Evolutionary conservation across 129 eudicot species (phyloP).

Genomic region (Oenanthe sinensis): DNA sequence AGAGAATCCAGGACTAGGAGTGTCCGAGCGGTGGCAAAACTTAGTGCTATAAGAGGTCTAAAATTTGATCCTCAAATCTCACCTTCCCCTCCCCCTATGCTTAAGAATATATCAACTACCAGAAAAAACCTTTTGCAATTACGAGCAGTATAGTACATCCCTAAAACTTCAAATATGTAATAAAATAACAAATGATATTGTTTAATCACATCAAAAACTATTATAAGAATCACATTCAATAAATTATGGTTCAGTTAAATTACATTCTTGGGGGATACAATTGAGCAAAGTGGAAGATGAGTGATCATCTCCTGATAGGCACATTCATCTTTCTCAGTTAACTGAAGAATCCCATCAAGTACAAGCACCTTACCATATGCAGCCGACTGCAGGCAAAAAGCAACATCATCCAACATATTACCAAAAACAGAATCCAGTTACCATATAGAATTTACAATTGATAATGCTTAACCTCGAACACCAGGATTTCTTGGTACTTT

Average conservation of each 20-base stretch:
- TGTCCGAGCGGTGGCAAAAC: not conserved
- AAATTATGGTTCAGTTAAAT: not conserved
- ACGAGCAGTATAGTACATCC: not conserved
- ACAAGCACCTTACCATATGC: constrained; percentile 84
- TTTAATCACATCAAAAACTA: not conserved
- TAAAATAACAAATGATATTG: not conserved
- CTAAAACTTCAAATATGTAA: not conserved
- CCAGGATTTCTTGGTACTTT: constrained; percentile 81
- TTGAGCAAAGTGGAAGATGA: constrained; percentile 96
- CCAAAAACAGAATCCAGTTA: not conserved
- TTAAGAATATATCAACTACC: not conserved
- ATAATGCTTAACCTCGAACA: constrained; percentile 57
- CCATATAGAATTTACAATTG: not conserved
- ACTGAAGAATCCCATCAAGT: constrained; percentile 93
- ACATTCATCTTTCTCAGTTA: constrained; percentile 92
- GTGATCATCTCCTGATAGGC: constrained; percentile 97
- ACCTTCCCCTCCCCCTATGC: not conserved
- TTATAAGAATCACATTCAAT: not conserved
- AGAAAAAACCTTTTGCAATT: not conserved
- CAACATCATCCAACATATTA: not conserved
- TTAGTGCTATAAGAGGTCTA: not conserved
- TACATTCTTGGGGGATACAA: constrained; percentile 80
- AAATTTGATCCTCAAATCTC: not conserved
- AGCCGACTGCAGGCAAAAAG: constrained; percentile 49
- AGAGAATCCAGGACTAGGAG: not conserved